Conservation (phyloP, 2,329 filamentous ascomycete species). For the Aureobasidium sp. region DNA sequence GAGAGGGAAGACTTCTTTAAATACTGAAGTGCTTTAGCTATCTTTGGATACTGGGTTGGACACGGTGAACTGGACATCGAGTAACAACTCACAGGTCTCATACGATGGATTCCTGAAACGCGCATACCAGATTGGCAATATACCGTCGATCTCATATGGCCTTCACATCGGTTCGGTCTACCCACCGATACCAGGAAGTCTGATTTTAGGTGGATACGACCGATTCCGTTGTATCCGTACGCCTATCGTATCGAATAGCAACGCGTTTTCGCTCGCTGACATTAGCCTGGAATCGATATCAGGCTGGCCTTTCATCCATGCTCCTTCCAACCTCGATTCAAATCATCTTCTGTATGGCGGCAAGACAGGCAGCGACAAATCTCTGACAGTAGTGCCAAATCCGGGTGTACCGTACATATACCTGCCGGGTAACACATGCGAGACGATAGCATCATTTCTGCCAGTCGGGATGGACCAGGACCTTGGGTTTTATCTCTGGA, state of each 20-base stretch:
- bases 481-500: conserved; percentile 2
- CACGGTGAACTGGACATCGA: not conserved
- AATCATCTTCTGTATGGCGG: not conserved
- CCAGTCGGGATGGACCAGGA: not conserved
- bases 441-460: not conserved
- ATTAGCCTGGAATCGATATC: not conserved
- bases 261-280: not conserved
- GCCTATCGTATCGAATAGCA: not conserved
- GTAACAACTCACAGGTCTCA: not conserved
- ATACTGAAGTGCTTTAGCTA: not conserved
- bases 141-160: conserved; percentile 3
- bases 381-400: conserved; percentile 1
- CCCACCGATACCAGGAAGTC: not conserved
- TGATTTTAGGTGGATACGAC: conserved; percentile 3
- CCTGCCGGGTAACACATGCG: not conserved
- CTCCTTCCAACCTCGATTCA: not conserved
- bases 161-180: conserved; percentile 1
- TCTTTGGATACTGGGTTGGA: not conserved
- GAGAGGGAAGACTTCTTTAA: not conserved
- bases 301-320: not conserved
- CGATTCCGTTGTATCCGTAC: not conserved
- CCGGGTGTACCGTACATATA: conserved; percentile 10
- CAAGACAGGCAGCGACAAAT: not conserved
- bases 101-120: not conserved
- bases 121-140: not conserved